Conservation (phyloP, 2,329 filamentous ascomycete genomes). For the Phyllachora maydis region DNA sequence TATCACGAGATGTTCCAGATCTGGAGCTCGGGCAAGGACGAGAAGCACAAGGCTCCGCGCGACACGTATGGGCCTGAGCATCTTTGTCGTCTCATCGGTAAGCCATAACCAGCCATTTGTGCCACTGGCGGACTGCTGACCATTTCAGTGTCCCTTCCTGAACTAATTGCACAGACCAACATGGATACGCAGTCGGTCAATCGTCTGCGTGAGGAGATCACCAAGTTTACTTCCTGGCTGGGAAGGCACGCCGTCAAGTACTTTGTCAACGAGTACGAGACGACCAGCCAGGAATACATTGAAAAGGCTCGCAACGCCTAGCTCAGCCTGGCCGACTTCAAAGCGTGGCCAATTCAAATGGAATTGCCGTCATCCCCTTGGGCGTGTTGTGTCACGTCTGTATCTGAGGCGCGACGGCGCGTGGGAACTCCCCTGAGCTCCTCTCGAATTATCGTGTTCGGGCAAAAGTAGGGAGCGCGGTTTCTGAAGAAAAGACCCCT, state of each 20-base stretch:
- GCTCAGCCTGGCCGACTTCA: too few relatives aligned
- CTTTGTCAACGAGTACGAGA: slow-evolving; percentile 60
- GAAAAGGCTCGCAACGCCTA: slow-evolving; percentile 38
- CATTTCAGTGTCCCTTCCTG: slow-evolving; percentile 59
- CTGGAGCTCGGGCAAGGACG: slow-evolving; percentile 41
- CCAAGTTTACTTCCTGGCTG: slow-evolving; percentile 73
- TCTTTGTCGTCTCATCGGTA: slow-evolving; percentile 73
- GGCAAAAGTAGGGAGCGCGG: too few relatives aligned
- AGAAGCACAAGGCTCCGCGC: slow-evolving; percentile 45
- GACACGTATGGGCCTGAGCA: slow-evolving; percentile 92
- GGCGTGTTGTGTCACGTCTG: too few relatives aligned
- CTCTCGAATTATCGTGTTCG: too few relatives aligned
- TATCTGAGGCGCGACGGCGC: too few relatives aligned
- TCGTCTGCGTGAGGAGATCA: slow-evolving; percentile 72
- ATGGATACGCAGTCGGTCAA: slow-evolving; percentile 88
- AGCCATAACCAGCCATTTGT: slow-evolving; percentile 8
- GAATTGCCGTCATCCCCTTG: too few relatives aligned
- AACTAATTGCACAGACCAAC: slow-evolving; percentile 90
- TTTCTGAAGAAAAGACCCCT: too few relatives aligned
- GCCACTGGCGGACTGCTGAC: slow-evolving; percentile 1
- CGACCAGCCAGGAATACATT: slow-evolving; percentile 47
- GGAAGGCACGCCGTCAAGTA: slow-evolving; percentile 56
- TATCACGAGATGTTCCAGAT: slow-evolving; percentile 58
- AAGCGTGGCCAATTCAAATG: too few relatives aligned
- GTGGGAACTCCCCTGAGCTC: too few relatives aligned